Percentiles rank a stretch among this genome's conserved stretches.
These are phyloP conservation scores for Plantago rigida DNA, from an alignment of 305 asterid species.

Conservation along the genomic window DNA sequence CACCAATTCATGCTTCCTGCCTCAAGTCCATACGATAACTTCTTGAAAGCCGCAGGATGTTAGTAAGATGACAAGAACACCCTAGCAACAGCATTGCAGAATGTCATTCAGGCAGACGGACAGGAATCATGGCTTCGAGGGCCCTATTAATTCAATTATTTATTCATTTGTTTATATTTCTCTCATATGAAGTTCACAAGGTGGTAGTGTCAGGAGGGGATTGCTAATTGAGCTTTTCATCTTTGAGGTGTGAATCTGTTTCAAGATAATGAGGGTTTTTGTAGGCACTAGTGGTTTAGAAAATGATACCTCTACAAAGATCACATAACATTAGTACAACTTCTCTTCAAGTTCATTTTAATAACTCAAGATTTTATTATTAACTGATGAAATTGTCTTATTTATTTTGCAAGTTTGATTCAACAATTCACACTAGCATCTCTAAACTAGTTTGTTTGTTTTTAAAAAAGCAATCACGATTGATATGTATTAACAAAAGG, in stretches of 20 bases:
- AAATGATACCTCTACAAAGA: neutral
- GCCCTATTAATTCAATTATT: neutral
- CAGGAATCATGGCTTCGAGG: neutral
- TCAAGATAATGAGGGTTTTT: neutral
- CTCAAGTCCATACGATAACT: constrained; percentile 78
- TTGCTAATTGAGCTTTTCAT: neutral
- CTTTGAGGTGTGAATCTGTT: neutral
- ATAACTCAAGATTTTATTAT: too few relatives aligned
- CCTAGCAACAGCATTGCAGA: neutral
- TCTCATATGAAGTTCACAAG: neutral
- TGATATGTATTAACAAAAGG: too few relatives aligned
- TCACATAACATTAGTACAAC: neutral
- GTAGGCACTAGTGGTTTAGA: neutral
- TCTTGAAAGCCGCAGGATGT: constrained; percentile 86
- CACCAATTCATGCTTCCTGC: constrained; percentile 63
- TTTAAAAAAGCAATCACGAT: too few relatives aligned
- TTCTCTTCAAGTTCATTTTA: too few relatives aligned
- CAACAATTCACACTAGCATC: too few relatives aligned
- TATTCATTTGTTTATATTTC: neutral
- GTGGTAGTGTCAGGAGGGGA: neutral
- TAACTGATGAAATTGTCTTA: too few relatives aligned
- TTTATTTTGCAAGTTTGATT: too few relatives aligned
- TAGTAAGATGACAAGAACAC: constrained; percentile 14
- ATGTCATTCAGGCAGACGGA: neutral
- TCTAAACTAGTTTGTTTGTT: too few relatives aligned